phyloP scores from a whole-genome alignment of 202 grass and related monocot species.

The Carex arenaria region DNA sequence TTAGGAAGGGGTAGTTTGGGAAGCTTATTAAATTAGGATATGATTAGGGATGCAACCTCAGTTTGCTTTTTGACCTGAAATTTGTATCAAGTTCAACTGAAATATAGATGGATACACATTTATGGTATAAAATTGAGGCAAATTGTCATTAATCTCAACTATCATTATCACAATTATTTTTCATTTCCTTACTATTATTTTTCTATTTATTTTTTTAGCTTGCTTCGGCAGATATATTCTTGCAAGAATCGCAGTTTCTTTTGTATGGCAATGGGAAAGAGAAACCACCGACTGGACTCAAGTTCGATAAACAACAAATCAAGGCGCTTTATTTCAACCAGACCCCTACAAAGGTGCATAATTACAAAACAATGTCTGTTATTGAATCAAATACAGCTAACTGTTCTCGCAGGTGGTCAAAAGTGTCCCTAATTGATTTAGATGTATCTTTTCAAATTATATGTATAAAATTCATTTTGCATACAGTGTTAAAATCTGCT shows the following conservation, averaged over 20 bases:
- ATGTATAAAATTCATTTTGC: background rate
- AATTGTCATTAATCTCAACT: background rate
- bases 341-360: conserved; percentile 65
- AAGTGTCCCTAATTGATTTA: background rate
- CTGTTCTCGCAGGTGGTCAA: background rate
- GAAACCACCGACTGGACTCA: conserved; percentile 75
- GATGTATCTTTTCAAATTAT: background rate
- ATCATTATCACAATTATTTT: background rate
- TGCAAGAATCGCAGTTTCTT: conserved; percentile 86
- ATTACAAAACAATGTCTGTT: background rate
- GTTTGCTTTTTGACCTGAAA: background rate
- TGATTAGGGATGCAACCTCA: background rate
- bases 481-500: background rate
- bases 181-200: background rate
- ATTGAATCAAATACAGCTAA: background rate
- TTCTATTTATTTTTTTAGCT: conserved; percentile 53
- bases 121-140: background rate
- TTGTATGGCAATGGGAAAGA: conserved; percentile 82
- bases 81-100: background rate
- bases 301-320: conserved; percentile 90
- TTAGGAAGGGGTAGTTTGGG: background rate
- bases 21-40: background rate
- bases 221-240: conserved; percentile 78
- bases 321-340: conserved; percentile 95
- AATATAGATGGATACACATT: background rate